Conservation (phyloP, 2,329 filamentous ascomycete genomes). For the Coniochaeta sp. region DNA sequence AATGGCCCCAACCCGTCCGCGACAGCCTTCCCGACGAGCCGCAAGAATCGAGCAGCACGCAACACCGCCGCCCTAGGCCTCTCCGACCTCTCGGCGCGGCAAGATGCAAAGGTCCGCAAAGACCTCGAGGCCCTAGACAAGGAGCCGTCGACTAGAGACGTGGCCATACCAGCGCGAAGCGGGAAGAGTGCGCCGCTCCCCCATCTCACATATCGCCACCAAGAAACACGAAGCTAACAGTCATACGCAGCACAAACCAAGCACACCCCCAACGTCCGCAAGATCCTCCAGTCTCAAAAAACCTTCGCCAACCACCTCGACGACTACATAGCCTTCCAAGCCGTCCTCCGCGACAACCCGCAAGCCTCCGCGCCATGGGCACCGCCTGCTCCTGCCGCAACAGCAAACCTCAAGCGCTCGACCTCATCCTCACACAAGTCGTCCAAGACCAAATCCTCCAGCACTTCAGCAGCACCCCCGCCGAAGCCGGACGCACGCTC, state of each 20-base stretch:
- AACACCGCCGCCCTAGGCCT: constrained; percentile 42
- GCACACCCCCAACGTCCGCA: constrained; percentile 63
- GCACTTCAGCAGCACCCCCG: neutral
- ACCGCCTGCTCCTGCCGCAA: constrained; percentile 11
- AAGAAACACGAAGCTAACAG: neutral
- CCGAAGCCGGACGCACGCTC: constrained; percentile 3
- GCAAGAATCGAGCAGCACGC: constrained; percentile 67
- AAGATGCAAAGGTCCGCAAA: constrained; percentile 73
- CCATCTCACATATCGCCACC: neutral
- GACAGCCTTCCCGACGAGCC: constrained; percentile 39
- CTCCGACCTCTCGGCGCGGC: constrained; percentile 69
- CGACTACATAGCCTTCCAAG: constrained; percentile 63
- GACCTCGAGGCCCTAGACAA: constrained; percentile 77
- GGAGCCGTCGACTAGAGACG: constrained; percentile 44
- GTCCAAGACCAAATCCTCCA: neutral
- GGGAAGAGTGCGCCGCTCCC: neutral
- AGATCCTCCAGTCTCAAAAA: constrained; percentile 73
- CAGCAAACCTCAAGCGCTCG: neutral
- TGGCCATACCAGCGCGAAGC: constrained; percentile 49
- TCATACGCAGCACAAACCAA: constrained; percentile 36
- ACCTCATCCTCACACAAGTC: neutral
- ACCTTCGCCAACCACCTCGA: constrained; percentile 78
- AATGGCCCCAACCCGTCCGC: constrained; percentile 50
- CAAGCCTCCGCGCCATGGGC: constrained; percentile 19
- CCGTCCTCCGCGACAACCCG: constrained; percentile 31